These are phyloP conservation scores for Rubus idaeus DNA, from an alignment of 306 rosid genomes.

Conservation along the genomic window DNA sequence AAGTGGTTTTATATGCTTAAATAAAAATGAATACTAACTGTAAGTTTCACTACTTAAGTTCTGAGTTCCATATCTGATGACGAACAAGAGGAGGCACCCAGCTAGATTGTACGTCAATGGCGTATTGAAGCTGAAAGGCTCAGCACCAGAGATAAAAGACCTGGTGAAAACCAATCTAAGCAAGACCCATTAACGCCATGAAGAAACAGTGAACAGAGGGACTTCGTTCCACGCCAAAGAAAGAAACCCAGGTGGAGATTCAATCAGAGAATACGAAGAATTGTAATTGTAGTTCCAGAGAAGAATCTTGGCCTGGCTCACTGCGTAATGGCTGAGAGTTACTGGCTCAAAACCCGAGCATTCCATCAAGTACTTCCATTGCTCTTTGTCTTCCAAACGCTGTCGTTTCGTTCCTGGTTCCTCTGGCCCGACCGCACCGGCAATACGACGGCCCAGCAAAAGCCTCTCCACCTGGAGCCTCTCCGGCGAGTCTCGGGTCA, in stretches of 20 bases:
- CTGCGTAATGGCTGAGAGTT: constrained; percentile 72
- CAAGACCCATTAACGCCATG: constrained; percentile 67
- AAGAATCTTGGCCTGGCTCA: constrained; percentile 80
- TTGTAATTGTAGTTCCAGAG: constrained; percentile 75
- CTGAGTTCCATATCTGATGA: constrained; percentile 18
- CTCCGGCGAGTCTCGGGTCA: constrained; percentile 62
- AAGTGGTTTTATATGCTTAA: constrained; percentile 16
- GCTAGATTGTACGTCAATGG: constrained; percentile 35
- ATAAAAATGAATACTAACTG: constrained; percentile 15
- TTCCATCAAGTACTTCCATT: constrained; percentile 79
- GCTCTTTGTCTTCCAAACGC: constrained; percentile 76
- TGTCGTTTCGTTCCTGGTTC: constrained; percentile 41
- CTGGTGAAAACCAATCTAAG: constrained; percentile 50
- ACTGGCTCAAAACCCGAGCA: constrained; percentile 67
- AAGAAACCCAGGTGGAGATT: constrained; percentile 75
- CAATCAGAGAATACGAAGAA: constrained; percentile 52
- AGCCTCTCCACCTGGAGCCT: constrained; percentile 66
- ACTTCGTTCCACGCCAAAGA: constrained; percentile 86
- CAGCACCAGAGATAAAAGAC: constrained; percentile 73
- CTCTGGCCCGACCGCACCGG: constrained; percentile 47
- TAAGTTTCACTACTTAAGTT: constrained; percentile 20
- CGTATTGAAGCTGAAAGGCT: constrained; percentile 52
- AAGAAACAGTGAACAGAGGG: constrained; percentile 77
- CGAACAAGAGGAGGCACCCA: constrained; percentile 17
- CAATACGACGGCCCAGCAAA: constrained; percentile 67